These are phyloP conservation scores for Medicago truncatula DNA, from an alignment of 306 rosid species.

Conservation along the genomic window DNA sequence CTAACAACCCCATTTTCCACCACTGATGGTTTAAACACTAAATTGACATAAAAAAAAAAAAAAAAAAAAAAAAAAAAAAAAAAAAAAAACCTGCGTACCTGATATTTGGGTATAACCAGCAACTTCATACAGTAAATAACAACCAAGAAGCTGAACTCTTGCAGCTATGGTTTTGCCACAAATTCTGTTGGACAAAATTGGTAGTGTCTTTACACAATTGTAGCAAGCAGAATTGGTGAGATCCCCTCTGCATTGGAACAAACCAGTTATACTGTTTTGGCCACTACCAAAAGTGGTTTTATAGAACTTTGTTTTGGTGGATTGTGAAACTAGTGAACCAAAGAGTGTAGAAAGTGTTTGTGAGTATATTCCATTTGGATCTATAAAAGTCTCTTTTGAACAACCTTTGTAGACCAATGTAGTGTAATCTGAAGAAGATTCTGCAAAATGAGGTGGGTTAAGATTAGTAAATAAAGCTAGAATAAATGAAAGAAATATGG, in stretches of 20 bases:
- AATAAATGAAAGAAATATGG: conserved; percentile 44
- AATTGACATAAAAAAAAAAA: too few species aligned
- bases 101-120: conserved; percentile 51
- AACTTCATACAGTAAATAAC: conserved; percentile 80
- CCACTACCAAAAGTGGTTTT: conserved; percentile 68
- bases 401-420: conserved; percentile 88
- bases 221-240: conserved; percentile 76
- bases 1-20: too few species aligned
- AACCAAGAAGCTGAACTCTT: conserved; percentile 80
- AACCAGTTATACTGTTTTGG: conserved; percentile 69
- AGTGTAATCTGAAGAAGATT: conserved; percentile 65
- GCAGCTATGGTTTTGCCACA: conserved; percentile 86
- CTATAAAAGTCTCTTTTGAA: conserved; percentile 77
- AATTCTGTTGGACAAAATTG: conserved; percentile 56
- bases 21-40: too few species aligned
- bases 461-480: conserved; percentile 37
- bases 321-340: conserved; percentile 71
- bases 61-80: too few species aligned
- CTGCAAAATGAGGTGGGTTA: conserved; percentile 43
- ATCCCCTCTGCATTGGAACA: conserved; percentile 94
- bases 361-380: conserved; percentile 85
- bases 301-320: conserved; percentile 73
- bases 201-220: conserved; percentile 79
- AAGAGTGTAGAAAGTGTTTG: conserved; percentile 83
- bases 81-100: not conserved